phyloP scores from a whole-genome alignment of 441 rosid species.

The Aquilaria agallochum region DNA sequence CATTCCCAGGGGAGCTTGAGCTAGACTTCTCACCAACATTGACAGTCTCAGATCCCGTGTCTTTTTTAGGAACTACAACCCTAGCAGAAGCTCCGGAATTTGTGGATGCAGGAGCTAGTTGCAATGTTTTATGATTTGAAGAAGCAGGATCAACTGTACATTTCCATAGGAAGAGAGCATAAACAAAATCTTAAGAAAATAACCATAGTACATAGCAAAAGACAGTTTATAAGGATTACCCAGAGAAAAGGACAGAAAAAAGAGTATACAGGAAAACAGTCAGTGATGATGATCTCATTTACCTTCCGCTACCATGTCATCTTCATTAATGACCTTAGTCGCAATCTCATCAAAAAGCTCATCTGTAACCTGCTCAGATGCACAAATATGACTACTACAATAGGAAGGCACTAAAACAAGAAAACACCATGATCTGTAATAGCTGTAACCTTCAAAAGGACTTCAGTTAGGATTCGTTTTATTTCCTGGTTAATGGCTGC shows the following conservation, averaged over 20 bases:
- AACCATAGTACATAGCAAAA: background rate
- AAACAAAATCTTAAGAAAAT: conserved; percentile 15
- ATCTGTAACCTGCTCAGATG: conserved; percentile 77
- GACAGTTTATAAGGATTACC: too few relatives aligned
- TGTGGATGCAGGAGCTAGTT: conserved; percentile 30
- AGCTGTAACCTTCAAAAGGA: conserved; percentile 77
- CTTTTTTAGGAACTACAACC: conserved; percentile 42
- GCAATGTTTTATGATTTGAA: conserved; percentile 34
- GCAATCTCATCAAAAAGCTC: conserved; percentile 96
- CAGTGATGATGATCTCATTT: conserved; percentile 3
- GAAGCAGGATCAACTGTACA: conserved; percentile 29
- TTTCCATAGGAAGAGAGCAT: conserved; percentile 12
- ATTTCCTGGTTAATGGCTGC: conserved; percentile 89
- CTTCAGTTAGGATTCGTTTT: conserved; percentile 92
- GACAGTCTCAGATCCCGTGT: conserved; percentile 31
- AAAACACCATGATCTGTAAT: conserved; percentile 20
- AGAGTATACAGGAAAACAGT: conserved; percentile 7
- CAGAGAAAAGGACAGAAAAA: conserved; percentile 8
- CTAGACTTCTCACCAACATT: conserved; percentile 46
- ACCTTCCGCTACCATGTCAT: conserved; percentile 62
- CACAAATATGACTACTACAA: conserved; percentile 18
- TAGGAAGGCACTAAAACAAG: conserved; percentile 10
- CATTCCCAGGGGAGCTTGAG: conserved; percentile 59
- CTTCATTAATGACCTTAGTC: conserved; percentile 79
- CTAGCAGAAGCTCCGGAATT: conserved; percentile 45